Conservation (phyloP, 164 flowering plant genomes). For the Dillenia suffruticosa region DNA sequence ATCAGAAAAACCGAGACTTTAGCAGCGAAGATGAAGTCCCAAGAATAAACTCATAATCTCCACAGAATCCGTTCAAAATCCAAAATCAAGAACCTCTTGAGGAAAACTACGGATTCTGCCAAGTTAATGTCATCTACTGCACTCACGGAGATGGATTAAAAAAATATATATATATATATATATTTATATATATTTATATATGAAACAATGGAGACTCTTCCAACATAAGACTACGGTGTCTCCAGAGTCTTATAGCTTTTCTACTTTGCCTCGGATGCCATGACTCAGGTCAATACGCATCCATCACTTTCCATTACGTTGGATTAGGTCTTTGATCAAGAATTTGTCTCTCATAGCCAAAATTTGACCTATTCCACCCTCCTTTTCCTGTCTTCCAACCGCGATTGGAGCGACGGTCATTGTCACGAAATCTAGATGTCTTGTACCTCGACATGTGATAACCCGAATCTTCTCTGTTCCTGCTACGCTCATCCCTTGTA, state of each 20-base stretch:
- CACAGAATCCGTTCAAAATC: no score
- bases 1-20: no score
- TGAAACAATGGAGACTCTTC: no score
- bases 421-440: conserved; percentile 34
- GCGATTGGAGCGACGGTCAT: conserved; percentile 17
- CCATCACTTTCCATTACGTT: conserved; percentile 18
- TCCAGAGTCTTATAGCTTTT: conserved; percentile 15
- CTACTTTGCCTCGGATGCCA: conserved; percentile 13
- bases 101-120: no score
- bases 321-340: conserved; percentile 14
- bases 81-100: no score
- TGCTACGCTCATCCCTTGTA: conserved; percentile 16
- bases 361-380: conserved; percentile 28
- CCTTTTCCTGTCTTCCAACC: conserved; percentile 26
- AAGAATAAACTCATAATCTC: no score
- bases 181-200: no score
- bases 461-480: conserved; percentile 33
- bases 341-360: conserved; percentile 17
- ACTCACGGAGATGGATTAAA: no score
- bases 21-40: no score
- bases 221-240: conserved; percentile 14
- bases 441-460: conserved; percentile 26
- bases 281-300: conserved; percentile 20
- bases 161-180: no score
- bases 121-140: no score